Conservation (phyloP, 176 grass and related monocot species). For the Eragrostis curvula region DNA sequence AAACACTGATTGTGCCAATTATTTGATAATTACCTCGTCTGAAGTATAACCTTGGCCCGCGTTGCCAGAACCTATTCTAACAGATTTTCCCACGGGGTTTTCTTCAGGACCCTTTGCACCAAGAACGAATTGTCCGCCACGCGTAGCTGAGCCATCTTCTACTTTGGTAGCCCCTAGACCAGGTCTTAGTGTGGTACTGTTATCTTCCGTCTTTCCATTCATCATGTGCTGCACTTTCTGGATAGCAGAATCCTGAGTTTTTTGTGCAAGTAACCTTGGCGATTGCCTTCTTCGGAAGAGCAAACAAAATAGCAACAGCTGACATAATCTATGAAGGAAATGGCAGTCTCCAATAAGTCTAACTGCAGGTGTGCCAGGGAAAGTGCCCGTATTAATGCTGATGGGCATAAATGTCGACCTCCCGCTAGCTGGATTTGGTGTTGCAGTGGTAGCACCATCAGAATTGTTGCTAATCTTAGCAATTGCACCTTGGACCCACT, state of each 20-base stretch:
- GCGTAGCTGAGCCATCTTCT: constrained; percentile 71
- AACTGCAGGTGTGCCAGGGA: constrained; percentile 97
- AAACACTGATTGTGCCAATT: neutral
- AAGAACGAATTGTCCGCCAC: constrained; percentile 57
- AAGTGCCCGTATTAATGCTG: constrained; percentile 97
- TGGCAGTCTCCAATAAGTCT: constrained; percentile 98
- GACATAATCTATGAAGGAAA: constrained; percentile 96
- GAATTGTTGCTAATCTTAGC: constrained; percentile 96
- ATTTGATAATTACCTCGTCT: constrained; percentile 78
- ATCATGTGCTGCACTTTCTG: constrained; percentile 79
- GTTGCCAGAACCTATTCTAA: constrained; percentile 91
- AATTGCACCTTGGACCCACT: constrained; percentile 99
- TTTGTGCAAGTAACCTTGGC: constrained; percentile 65
- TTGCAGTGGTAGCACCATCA: constrained; percentile 77
- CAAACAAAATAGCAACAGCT: constrained; percentile 91
- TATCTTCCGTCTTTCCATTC: constrained; percentile 77
- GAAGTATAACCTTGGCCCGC: constrained; percentile 98
- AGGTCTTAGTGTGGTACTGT: constrained; percentile 48
- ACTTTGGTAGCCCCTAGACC: constrained; percentile 67
- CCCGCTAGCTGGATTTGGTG: constrained; percentile 77
- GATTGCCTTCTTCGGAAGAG: constrained; percentile 92
- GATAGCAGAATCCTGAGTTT: constrained; percentile 68
- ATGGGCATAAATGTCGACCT: constrained; percentile 93
- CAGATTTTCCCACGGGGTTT: constrained; percentile 61
- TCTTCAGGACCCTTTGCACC: constrained; percentile 84